These are phyloP conservation scores for Paracoccidioides brasiliensis DNA, from an alignment of 2,329 filamentous ascomycete genomes.

Conservation along the genomic window DNA sequence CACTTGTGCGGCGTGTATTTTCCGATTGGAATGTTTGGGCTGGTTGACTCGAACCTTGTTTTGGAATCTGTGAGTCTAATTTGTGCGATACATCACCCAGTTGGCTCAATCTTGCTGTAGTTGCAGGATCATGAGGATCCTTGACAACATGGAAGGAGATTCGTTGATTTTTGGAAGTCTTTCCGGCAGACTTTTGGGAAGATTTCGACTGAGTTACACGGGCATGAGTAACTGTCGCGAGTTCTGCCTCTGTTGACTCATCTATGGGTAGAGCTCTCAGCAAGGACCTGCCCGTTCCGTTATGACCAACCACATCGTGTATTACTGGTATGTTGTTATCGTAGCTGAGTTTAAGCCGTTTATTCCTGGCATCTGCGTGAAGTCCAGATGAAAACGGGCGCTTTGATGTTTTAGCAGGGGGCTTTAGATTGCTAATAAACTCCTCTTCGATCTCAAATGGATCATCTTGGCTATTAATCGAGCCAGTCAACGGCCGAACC, in stretches of 20 bases:
- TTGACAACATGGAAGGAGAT: slow-evolving; percentile 66
- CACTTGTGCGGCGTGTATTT: background rate
- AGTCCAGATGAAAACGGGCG: slow-evolving; percentile 4
- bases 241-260: background rate
- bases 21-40: background rate
- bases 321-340: background rate
- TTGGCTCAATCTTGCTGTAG: slow-evolving; percentile 54
- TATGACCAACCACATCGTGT: background rate
- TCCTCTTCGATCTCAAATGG: slow-evolving; percentile 23
- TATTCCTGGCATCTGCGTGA: slow-evolving; percentile 1
- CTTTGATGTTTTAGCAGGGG: slow-evolving; percentile 16
- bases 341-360: slow-evolving; percentile 2
- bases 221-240: slow-evolving; percentile 2
- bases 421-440: slow-evolving; percentile 15
- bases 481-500: slow-evolving; percentile 16
- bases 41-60: background rate
- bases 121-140: slow-evolving; percentile 53
- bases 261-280: background rate
- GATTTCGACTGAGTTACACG: slow-evolving; percentile 16
- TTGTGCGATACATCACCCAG: slow-evolving; percentile 33
- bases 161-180: slow-evolving; percentile 27
- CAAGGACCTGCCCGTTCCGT: no score
- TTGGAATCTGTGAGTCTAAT: background rate
- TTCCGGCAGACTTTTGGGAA: slow-evolving; percentile 17
- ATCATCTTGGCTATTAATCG: slow-evolving; percentile 17